phyloP scores from a whole-genome alignment of 768 basidiomycete species.

The Mycena latifolia region DNA sequence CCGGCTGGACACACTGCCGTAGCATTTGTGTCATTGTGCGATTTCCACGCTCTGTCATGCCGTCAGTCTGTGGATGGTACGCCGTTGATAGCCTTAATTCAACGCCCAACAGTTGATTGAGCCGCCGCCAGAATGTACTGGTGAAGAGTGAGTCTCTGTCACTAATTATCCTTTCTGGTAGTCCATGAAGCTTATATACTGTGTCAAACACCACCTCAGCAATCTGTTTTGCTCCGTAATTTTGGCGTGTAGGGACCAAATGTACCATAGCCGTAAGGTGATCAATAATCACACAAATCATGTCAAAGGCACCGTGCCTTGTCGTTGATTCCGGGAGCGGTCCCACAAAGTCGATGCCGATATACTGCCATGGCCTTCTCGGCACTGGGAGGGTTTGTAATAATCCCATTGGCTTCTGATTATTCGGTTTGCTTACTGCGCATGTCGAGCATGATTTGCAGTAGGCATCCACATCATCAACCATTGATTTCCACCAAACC shows the following conservation, averaged over 20 bases:
- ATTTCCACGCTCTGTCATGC: too few species aligned
- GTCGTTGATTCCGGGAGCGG: constrained; percentile 39
- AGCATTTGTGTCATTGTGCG: too few species aligned
- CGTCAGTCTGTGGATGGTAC: too few species aligned
- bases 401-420: constrained; percentile 35
- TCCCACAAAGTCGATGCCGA: constrained; percentile 43
- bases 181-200: constrained; percentile 35
- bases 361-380: constrained; percentile 38
- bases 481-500: constrained; percentile 28
- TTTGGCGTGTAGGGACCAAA: constrained; percentile 35
- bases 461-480: constrained; percentile 16
- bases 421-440: constrained; percentile 36
- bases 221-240: constrained; percentile 35
- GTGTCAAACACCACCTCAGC: constrained; percentile 34
- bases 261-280: constrained; percentile 41
- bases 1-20: too few species aligned
- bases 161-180: constrained; percentile 32
- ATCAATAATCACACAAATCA: constrained; percentile 40
- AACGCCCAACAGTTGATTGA: too few species aligned
- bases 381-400: constrained; percentile 37
- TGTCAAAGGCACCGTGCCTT: constrained; percentile 38
- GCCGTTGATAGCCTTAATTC: too few species aligned
- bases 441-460: constrained; percentile 13
- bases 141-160: constrained; percentile 1
- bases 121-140: too few species aligned